Evolutionary conservation across 768 basidiomycete genomes (phyloP), one percentile per base, ranked within the genome.

Genomic region (Chalciporus pseudorubinellus): DNA sequence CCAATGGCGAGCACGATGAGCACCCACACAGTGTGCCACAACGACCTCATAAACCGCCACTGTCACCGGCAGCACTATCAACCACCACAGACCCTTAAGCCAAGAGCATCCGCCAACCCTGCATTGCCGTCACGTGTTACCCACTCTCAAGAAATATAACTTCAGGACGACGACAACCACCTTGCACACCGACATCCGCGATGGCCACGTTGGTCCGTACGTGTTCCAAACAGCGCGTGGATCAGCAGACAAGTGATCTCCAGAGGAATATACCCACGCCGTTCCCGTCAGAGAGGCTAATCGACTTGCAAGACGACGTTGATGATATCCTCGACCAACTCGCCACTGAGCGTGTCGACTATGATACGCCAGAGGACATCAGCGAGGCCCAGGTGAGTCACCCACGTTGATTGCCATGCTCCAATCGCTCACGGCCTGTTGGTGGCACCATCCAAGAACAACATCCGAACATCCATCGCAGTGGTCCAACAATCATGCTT

Each of bases 401-500:
- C 33, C 10, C 24, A 2, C 11, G 6, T 1, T 10, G 1, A 12
- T 1, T 3, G 14, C 20, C 16, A n/a, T 12, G 42, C 9, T 44
- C 29, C 16, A 6, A 38, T 44, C 4, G 6, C 31, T 60, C 26
- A 52, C 7, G 20, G n/a, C n/a, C 21, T 39, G 22, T 22, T 18
- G 51, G 51, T 50, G 24, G 26, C 44, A n/a, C 50, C 50, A 45
- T 31, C 57, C 34, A 62, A 86, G 81, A 76, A 74, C 54, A 82
- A 87, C 56, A 70, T 89, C 31, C 72, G 85, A 58, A 81, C 85
- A 9, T 90, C 88, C n/a, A 84, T 92, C 56, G 72, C 77, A 13
- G 77, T 79, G 49, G 87, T 92, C 28, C 84, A 89, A 59, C 78
- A 76, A 52, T 87, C 87, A 16, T 90, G 87, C 64, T 61, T 92